Evolutionary conservation across 345 rosid species (phyloP), one percentile per base, ranked within the genome.

Genomic region (Nasturtium officinale): DNA sequence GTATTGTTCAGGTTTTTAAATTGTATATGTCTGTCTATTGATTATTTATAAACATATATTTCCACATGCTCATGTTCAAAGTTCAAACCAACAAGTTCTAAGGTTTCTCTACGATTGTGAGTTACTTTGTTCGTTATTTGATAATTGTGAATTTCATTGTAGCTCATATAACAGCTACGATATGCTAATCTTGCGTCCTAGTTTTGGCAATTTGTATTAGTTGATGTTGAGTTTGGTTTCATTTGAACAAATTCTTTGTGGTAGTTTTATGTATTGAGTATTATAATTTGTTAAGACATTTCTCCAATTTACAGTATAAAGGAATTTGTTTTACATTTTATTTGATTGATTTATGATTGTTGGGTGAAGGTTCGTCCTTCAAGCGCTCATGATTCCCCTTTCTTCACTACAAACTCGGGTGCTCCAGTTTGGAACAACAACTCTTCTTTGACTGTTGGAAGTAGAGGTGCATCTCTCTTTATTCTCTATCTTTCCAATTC

Each of bases 371-470:
- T 21, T 57, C 17, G 26, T 32, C 82, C 82, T 40, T 79, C 82
- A 33, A 79, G 76, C 67, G 76, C 79, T 74, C 50, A 69, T 59
- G 61, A 63, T 69, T 69, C 82, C 0, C 53, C 72, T 8, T 69
- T 74, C 68, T 79, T 48, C 51, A 79, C 82, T 9, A 79, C 82
- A 32, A 79, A 79, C 58, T 79, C 82, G 1, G 82, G 82, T 64
- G 82, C 82, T 69, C 79, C 82, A 1, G 76, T 79, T 13, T 74
- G 64, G 67, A 79, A 79, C 69, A 79, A 79, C 56, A 79, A 79
- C 73, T 59, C 82, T 18, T 74, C 82, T 48, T 63, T 69, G 60
- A 79, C 82, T 47, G 76, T 79, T 57, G 82, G 82, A 59, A 23
- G 72, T 55, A 74, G 82, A 79, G 82, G 82, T 78, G 17, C 16